These are phyloP conservation scores for Tolypocladium ovalisporum DNA, from an alignment of 2,329 filamentous ascomycete species.

Conservation along the genomic window DNA sequence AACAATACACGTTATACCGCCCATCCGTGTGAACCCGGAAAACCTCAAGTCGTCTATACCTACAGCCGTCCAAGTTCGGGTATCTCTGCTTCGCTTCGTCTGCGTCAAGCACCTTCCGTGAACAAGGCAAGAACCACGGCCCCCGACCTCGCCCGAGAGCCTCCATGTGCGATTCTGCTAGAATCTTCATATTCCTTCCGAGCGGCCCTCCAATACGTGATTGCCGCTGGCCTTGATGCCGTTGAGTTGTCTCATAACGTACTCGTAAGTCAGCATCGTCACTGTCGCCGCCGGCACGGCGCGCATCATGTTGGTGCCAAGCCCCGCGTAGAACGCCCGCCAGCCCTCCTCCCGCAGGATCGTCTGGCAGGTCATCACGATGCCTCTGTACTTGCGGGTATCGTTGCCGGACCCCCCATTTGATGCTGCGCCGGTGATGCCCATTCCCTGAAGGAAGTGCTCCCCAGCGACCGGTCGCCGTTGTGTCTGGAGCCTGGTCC, in stretches of 20 bases:
- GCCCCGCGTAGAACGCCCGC: conserved; percentile 92
- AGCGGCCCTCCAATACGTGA: not conserved
- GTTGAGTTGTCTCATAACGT: conserved; percentile 46
- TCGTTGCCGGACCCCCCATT: conserved; percentile 15
- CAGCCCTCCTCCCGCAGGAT: conserved; percentile 89
- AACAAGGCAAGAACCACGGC: not conserved
- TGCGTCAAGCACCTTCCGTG: not conserved
- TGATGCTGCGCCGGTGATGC: conserved; percentile 23
- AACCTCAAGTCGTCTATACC: conserved; percentile 22
- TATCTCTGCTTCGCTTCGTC: conserved; percentile 18
- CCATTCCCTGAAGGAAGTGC: conserved; percentile 39
- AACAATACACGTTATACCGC: conserved; percentile 8
- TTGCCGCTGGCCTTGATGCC: conserved; percentile 26
- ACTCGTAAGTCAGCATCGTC: conserved; percentile 96
- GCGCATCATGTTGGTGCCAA: conserved; percentile 95
- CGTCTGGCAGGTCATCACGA: conserved; percentile 70
- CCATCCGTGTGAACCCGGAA: conserved; percentile 10
- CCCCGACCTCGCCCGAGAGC: not conserved
- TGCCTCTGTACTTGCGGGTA: conserved; percentile 58
- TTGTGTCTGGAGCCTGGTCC: conserved; percentile 89
- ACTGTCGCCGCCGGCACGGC: conserved; percentile 93
- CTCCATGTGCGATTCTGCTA: not conserved
- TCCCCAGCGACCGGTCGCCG: conserved; percentile 55
- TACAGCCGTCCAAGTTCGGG: conserved; percentile 16
- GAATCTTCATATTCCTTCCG: not conserved